These are phyloP conservation scores for Cardamine chenopodiifolia DNA, from an alignment of 345 rosid genomes.

Conservation along the genomic window DNA sequence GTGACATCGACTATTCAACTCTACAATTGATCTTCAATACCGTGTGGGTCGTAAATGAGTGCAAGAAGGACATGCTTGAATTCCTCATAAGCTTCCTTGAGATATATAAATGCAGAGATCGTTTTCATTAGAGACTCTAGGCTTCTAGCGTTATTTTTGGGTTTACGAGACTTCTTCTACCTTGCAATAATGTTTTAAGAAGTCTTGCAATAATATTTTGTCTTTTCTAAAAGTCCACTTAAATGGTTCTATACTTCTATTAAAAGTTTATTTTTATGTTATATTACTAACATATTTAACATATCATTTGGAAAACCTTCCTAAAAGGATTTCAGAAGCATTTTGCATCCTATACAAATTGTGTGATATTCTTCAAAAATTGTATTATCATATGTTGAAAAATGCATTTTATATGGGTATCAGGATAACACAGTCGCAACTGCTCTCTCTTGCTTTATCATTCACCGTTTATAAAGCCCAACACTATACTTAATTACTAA, in stretches of 20 bases:
- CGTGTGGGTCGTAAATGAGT: conserved; percentile 52
- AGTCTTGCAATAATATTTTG: neutral
- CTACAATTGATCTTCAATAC: conserved; percentile 17
- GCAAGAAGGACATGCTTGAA: conserved; percentile 96
- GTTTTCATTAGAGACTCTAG: conserved; percentile 19
- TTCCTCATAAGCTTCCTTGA: conserved; percentile 98
- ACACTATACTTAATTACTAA: too few relatives aligned
- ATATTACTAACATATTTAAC: too few relatives aligned
- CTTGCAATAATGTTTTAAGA: conserved; percentile 10
- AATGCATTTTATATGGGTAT: too few relatives aligned
- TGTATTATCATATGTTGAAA: too few relatives aligned
- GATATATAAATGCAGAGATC: conserved; percentile 41
- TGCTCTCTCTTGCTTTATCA: neutral
- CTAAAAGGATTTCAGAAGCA: neutral
- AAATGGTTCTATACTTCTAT: neutral
- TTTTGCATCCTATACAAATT: neutral
- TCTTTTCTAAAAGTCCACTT: neutral
- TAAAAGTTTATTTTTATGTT: neutral
- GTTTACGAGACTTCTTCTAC: neutral
- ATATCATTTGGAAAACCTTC: too few relatives aligned
- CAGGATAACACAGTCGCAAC: too few relatives aligned
- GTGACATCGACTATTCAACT: conserved; percentile 44
- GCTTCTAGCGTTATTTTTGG: neutral
- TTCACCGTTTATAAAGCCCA: too few relatives aligned
- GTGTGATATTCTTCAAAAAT: neutral